Evolutionary conservation across 2,329 filamentous ascomycete genomes (phyloP).

Genomic region (Fusarium guadeloupense): DNA sequence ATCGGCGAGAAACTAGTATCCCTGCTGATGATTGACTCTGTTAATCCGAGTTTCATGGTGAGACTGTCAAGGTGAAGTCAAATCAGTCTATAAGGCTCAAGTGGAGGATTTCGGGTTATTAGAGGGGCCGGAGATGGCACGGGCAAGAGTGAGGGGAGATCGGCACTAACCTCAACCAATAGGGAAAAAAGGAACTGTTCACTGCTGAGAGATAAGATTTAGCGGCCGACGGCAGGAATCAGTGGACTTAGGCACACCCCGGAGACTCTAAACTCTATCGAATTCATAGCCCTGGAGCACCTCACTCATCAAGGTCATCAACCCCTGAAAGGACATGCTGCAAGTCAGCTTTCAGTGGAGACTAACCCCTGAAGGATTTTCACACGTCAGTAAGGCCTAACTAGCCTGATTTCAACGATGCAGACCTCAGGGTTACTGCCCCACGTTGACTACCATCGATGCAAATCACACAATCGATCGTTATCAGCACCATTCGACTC

Average conservation of each 20-base stretch:
- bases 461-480: constrained; percentile 11
- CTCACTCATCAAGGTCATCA: no score
- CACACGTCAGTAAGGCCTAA: constrained; percentile 6
- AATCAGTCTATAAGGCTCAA: constrained; percentile 1
- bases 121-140: constrained; percentile 18
- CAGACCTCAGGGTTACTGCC: neutral
- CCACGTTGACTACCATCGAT: neutral
- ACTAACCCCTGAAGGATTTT: neutral
- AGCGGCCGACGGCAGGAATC: constrained; percentile 13
- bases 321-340: neutral
- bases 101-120: constrained; percentile 10
- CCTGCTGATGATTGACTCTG: neutral
- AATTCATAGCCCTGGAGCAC: no score
- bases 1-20: neutral
- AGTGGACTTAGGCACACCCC: constrained; percentile 3
- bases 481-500: constrained; percentile 28
- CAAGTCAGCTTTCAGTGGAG: neutral
- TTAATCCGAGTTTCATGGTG: neutral
- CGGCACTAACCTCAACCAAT: constrained; percentile 7
- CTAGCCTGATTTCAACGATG: neutral
- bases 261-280: constrained; percentile 5
- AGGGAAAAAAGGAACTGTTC: neutral
- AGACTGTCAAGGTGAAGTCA: constrained; percentile 1
- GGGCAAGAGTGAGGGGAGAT: constrained; percentile 9
- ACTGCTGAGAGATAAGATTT: constrained; percentile 30